These are phyloP conservation scores for Serendipita indica DNA, from an alignment of 768 basidiomycete species.

Conservation along the genomic window DNA sequence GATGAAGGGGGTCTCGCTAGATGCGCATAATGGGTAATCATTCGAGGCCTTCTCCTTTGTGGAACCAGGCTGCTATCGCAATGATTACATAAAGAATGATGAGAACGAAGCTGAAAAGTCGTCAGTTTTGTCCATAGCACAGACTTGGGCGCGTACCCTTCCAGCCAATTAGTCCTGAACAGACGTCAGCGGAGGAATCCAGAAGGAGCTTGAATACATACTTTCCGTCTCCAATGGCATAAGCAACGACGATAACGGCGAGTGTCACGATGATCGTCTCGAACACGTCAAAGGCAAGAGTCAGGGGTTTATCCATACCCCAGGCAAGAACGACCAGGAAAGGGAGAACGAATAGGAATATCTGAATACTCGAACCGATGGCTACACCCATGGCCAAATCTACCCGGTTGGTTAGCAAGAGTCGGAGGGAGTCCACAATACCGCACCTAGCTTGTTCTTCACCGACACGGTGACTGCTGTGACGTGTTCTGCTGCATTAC, in stretches of 20 bases:
- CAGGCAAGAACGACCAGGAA: conserved; percentile 67
- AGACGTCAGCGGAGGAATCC: too few relatives aligned
- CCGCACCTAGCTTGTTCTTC: conserved; percentile 29
- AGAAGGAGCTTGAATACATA: too few relatives aligned
- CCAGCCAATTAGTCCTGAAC: not conserved
- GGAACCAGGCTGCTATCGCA: not conserved
- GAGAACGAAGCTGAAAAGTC: too few relatives aligned
- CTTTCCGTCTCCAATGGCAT: not conserved
- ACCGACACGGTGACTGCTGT: conserved; percentile 86
- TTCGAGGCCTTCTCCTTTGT: not conserved
- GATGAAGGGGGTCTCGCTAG: too few relatives aligned
- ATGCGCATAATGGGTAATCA: too few relatives aligned
- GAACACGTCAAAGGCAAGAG: conserved; percentile 77
- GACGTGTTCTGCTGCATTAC: conserved; percentile 70
- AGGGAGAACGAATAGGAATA: not conserved
- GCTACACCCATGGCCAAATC: not conserved
- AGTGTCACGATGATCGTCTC: conserved; percentile 27
- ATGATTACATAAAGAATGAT: not conserved
- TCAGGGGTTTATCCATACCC: conserved; percentile 65
- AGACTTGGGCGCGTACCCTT: too few relatives aligned
- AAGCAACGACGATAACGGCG: not conserved
- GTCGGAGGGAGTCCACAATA: not conserved
- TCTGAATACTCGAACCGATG: not conserved
- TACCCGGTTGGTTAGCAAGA: not conserved
- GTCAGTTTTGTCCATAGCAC: too few relatives aligned